Percentiles rank a stretch among this genome's conserved stretches.
These are phyloP conservation scores for Coemansia sp. DNA, from an alignment of 192 early-diverging fungal species.

Conservation along the genomic window DNA sequence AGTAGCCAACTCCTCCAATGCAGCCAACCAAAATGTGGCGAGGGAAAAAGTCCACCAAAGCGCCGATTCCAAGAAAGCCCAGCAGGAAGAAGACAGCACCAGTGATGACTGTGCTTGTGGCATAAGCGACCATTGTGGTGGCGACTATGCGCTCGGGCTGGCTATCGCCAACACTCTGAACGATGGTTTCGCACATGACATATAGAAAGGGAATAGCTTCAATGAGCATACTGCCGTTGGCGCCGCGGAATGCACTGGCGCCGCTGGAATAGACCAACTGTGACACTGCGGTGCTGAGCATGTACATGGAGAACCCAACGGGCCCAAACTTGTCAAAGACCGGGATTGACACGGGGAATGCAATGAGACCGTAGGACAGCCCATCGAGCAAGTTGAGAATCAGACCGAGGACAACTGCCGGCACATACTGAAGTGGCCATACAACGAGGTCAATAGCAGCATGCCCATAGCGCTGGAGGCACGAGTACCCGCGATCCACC, in stretches of 20 bases:
- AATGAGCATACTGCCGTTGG: conserved; percentile 87
- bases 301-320: conserved; percentile 93
- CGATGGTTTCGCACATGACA: conserved; percentile 71
- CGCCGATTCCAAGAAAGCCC: conserved; percentile 76
- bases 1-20: conserved; percentile 94
- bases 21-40: conserved; percentile 93
- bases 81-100: conserved; percentile 82
- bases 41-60: conserved; percentile 79
- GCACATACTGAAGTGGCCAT: conserved; percentile 67
- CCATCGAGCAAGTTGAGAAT: conserved; percentile 92
- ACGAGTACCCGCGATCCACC: conserved; percentile 6
- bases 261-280: conserved; percentile 75
- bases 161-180: conserved; percentile 56
- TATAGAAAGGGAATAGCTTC: conserved; percentile 89
- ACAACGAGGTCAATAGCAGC: conserved; percentile 15
- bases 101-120: conserved; percentile 83
- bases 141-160: conserved; percentile 72
- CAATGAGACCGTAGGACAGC: conserved; percentile 85
- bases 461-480: conserved; percentile 26
- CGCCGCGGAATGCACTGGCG: conserved; percentile 87
- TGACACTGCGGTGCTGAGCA: conserved; percentile 74
- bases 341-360: conserved; percentile 78
- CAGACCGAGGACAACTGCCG: conserved; percentile 86
- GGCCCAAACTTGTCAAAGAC: conserved; percentile 70
- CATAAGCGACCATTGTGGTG: conserved; percentile 87